A percentile compares a stretch with the other conserved stretches of the same genome.
Evolutionary conservation across 371 early-diverging fungal genomes (phyloP).

Genomic region (Thermomucor indicae-seudaticae): DNA sequence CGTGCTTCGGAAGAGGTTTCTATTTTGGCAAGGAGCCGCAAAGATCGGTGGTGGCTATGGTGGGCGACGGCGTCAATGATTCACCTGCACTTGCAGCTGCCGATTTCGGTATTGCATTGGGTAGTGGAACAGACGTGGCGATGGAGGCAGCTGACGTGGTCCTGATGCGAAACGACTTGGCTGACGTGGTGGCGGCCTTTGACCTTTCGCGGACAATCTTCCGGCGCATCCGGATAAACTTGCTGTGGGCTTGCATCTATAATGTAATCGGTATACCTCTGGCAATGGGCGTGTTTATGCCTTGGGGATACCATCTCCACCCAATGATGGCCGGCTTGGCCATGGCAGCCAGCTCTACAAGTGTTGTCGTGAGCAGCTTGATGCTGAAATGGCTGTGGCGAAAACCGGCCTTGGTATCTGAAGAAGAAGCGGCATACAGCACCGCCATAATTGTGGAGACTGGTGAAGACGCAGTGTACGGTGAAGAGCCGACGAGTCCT

Average conservation of each 20-base stretch:
- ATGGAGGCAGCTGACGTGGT: slow-evolving; percentile 92
- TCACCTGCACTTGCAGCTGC: slow-evolving; percentile 92
- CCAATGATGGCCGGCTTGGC: slow-evolving; percentile 93
- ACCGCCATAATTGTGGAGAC: not conserved
- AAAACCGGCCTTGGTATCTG: slow-evolving; percentile 37
- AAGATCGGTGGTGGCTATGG: slow-evolving; percentile 77
- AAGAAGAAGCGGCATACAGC: not conserved
- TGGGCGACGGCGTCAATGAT: slow-evolving; percentile 99
- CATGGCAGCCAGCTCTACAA: slow-evolving; percentile 93
- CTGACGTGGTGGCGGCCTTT: slow-evolving; percentile 82
- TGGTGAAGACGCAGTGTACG: not conserved
- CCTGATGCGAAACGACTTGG: slow-evolving; percentile 77
- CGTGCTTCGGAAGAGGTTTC: too few relatives aligned
- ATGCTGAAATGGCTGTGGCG: slow-evolving; percentile 68
- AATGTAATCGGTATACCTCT: slow-evolving; percentile 89
- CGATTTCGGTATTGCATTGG: slow-evolving; percentile 93
- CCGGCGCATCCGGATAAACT: slow-evolving; percentile 78
- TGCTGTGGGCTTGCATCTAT: slow-evolving; percentile 87
- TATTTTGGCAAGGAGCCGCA: not conserved
- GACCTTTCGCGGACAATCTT: slow-evolving; percentile 84
- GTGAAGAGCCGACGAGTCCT: not conserved
- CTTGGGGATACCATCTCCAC: slow-evolving; percentile 78
- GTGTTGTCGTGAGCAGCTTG: slow-evolving; percentile 86
- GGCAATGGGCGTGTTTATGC: slow-evolving; percentile 91
- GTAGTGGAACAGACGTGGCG: slow-evolving; percentile 92